These are phyloP conservation scores for Backusella parvicylindrica DNA, from an alignment of 192 early-diverging fungal species.

Conservation along the genomic window DNA sequence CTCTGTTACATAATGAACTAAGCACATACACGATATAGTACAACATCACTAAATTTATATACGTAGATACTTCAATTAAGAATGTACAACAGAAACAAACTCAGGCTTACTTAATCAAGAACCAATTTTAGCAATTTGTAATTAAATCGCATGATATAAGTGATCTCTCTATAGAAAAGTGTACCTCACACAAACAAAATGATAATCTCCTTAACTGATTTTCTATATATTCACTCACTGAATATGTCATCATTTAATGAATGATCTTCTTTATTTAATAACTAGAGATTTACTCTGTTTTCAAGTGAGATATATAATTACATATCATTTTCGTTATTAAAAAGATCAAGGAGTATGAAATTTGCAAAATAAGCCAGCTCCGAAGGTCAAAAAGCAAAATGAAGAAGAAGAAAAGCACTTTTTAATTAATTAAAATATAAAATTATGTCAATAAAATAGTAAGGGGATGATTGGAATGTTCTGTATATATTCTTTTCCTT, in stretches of 20 bases:
- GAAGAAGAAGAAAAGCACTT: background rate
- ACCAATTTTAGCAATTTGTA: background rate
- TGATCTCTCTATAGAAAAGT: background rate
- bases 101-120: slow-evolving; percentile 1
- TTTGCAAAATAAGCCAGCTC: background rate
- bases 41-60: too few relatives aligned
- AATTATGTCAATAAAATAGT: background rate
- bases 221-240: background rate
- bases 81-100: background rate
- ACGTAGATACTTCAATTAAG: background rate
- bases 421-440: background rate
- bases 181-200: background rate
- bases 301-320: background rate
- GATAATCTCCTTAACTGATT: background rate
- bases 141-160: background rate
- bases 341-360: background rate
- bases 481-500: background rate
- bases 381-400: background rate
- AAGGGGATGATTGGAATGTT: background rate
- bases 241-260: background rate
- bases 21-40: too few relatives aligned
- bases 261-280: background rate
- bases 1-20: too few relatives aligned
- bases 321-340: background rate
- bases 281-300: background rate